Base-by-base conservation (phyloP, 2,329 filamentous ascomycete genomes). In the Xylariales sp. region DNA sequence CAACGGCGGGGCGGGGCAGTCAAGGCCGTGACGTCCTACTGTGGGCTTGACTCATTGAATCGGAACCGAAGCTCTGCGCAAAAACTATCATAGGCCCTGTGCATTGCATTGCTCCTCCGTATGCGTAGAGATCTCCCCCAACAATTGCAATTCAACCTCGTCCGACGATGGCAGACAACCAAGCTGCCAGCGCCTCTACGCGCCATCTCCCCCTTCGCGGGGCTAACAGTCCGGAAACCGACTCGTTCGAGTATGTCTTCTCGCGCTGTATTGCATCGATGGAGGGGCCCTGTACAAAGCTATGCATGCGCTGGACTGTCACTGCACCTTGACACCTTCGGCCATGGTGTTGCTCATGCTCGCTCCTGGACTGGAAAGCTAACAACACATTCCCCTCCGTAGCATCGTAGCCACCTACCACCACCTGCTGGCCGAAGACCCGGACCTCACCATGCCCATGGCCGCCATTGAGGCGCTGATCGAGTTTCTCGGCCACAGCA, bases 391-490 rank as follows among this genome's bases (percentile, higher is more conserved):
- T n/a, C n/a, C n/a, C n/a, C n/a, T n/a, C n/a, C n/a, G 21, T 46
- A 77, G 74, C 58, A 78, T 81, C 52, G 76, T 80, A 45, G 61
- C 65, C 19, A 71, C 72, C 16, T 81, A 80, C 58, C 63, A 70
- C 50, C 63, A 65, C 45, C 70, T 80, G 45, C 73, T 80, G 37
- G 61, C 66, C 46, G 69, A 74, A 38, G 89, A 97, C 61, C 76
- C 85, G 9, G 87, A 95, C 47, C 76, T 97, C 40, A 96, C 91
- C 25, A 96, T 95, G 80, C 90, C 93, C 48, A 87, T 98, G 42
- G 93, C 93, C 15, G 89, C 90, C 45, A 95, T 95, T 59, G 88
- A 95, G 68, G 83, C 89, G 20, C 76, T 98, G 45, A 93, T 97
- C 52, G 80, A 85, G 58, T 84, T 93, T 46, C 85, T 97, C 45